Conservation (phyloP, 2,329 filamentous ascomycete species). For the Paraphaeosphaeria sporulosa region DNA sequence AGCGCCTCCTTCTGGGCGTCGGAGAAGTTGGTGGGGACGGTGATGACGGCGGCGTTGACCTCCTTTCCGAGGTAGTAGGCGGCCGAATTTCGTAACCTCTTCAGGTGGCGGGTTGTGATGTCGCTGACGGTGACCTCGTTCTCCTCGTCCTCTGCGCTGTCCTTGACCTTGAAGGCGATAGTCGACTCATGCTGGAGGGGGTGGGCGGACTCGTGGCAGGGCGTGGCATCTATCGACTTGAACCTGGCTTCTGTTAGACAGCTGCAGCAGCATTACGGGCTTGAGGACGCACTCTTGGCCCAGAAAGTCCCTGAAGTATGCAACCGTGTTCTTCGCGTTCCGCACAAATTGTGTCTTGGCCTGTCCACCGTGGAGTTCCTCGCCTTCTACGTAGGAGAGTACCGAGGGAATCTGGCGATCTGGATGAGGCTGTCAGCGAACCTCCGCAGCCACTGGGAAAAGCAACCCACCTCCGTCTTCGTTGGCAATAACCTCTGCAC, state of each 20-base stretch:
- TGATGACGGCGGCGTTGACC: slow-evolving; percentile 93
- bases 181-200: slow-evolving; percentile 76
- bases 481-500: slow-evolving; percentile 97
- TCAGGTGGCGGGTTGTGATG: slow-evolving; percentile 83
- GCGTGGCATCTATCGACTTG: slow-evolving; percentile 94
- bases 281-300: slow-evolving; percentile 78
- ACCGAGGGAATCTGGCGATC: slow-evolving; percentile 97
- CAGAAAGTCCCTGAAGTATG: slow-evolving; percentile 94
- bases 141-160: slow-evolving; percentile 62
- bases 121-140: slow-evolving; percentile 81
- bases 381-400: slow-evolving; percentile 92
- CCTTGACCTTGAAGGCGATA: slow-evolving; percentile 83
- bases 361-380: slow-evolving; percentile 96
- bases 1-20: slow-evolving; percentile 87
- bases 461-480: slow-evolving; percentile 84
- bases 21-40: slow-evolving; percentile 90
- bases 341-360: slow-evolving; percentile 93
- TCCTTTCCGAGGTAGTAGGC: slow-evolving; percentile 91
- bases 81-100: slow-evolving; percentile 81
- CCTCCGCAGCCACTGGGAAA: slow-evolving; percentile 13
- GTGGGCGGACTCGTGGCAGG: slow-evolving; percentile 92
- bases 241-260: slow-evolving; percentile 62
- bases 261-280: background rate
- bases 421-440: slow-evolving; percentile 45
- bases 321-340: slow-evolving; percentile 91